Conservation (phyloP, 495 filamentous ascomycete genomes). For the Pseudevernia furfuracea region DNA sequence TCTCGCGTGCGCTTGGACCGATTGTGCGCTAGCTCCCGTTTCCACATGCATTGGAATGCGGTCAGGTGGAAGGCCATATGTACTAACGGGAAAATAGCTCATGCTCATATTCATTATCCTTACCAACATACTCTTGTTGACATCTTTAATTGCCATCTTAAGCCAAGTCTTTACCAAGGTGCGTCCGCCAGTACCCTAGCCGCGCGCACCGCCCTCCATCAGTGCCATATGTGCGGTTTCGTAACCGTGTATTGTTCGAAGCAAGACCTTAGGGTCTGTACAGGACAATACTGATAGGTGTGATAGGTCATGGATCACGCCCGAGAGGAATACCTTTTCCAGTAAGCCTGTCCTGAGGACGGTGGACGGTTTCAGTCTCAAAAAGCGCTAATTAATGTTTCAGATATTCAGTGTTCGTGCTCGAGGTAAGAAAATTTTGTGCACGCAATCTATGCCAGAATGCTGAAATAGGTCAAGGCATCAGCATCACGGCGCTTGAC, state of each 20-base stretch:
- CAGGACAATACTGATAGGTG: constrained; percentile 16
- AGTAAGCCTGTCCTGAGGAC: constrained; percentile 41
- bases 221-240: constrained; percentile 30
- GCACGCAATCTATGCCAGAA: not conserved
- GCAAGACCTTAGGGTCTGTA: constrained; percentile 3
- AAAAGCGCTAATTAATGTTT: constrained; percentile 18
- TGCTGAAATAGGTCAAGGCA: constrained; percentile 33
- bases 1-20: constrained; percentile 32
- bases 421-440: constrained; percentile 43
- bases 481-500: constrained; percentile 72
- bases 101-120: constrained; percentile 73
- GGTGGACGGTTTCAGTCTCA: constrained; percentile 17
- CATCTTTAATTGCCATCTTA: constrained; percentile 83
- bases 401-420: constrained; percentile 59
- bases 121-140: constrained; percentile 86
- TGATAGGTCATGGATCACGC: constrained; percentile 52
- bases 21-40: constrained; percentile 35
- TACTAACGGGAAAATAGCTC: constrained; percentile 17
- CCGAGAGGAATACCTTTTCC: constrained; percentile 76
- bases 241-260: constrained; percentile 11
- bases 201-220: constrained; percentile 22
- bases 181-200: constrained; percentile 30
- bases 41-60: constrained; percentile 27
- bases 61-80: constrained; percentile 28
- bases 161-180: constrained; percentile 85